These are phyloP conservation scores for Diaporthe citriasiana DNA, from an alignment of 2,329 filamentous ascomycete species.

Conservation along the genomic window DNA sequence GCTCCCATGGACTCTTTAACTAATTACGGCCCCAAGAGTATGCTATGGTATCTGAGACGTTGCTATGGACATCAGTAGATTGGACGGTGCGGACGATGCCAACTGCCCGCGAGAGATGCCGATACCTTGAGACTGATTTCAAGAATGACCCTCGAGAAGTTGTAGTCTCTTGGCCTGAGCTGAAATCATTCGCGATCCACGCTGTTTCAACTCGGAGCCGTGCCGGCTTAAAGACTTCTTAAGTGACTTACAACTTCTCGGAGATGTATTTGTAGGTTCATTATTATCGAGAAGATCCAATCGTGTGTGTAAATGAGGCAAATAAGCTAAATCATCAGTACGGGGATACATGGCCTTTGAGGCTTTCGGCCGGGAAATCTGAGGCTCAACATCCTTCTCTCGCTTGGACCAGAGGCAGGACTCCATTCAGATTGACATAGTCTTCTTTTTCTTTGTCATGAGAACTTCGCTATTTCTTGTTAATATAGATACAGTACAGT, in stretches of 20 bases:
- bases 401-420: background rate
- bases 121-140: background rate
- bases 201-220: background rate
- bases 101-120: background rate
- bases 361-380: background rate
- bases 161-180: background rate
- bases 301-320: background rate
- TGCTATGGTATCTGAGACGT: background rate
- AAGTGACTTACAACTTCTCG: background rate
- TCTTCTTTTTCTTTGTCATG: background rate
- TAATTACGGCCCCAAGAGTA: background rate
- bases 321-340: background rate
- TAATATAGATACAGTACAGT: background rate
- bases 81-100: background rate
- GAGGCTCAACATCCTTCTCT: background rate
- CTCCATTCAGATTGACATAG: background rate
- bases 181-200: background rate
- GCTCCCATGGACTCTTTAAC: background rate
- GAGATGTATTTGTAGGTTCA: too few species aligned
- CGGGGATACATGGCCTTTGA: too few species aligned
- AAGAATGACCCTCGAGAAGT: too few species aligned
- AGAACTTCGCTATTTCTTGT: background rate
- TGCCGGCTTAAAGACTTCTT: background rate
- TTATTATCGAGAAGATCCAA: too few species aligned
- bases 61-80: background rate